Base-by-base conservation (phyloP, 176 grass and related monocot species). In the Metroxylon sagu region DNA sequence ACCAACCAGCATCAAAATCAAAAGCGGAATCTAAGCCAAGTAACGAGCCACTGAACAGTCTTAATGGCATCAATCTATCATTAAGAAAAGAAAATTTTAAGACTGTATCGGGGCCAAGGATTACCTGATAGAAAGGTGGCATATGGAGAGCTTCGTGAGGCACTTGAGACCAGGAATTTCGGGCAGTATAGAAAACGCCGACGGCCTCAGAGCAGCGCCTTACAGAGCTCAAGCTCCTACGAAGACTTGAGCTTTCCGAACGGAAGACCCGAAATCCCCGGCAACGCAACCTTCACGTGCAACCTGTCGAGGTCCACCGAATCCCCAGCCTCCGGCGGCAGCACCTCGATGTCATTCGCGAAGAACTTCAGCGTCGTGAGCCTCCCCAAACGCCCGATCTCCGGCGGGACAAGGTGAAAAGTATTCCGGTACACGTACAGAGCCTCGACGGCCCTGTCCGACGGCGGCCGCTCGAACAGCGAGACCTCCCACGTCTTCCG, bases 311-410 rank as follows among this genome's bases (percentile, higher is more conserved):
- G 84, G 49, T 77, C 76, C 68, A 85, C 78, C 56, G 88, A 72
- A 50, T 83, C 84, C 10, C 62, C 79, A 16, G 59, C 76, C 62
- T 97, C 93, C 53, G 81, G 66, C 3, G 87, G 84, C 50, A 97
- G 79, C 69, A 97, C 87, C 69, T 97, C 81, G 35, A 97, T 73
- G 52, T 92, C 93, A 76, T 97, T 97, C 53, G 81, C 78, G 68
- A 97, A 97, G 75, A 97, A 91, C 69, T 88, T 97, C 54, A 97
- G 80, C 23, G 84, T 72, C 74, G 83, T 91, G 16, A 97, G 81
- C 29, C 67, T 68, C 29, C 55, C 27, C 52, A 61, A 60, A 53
- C 68, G 74, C 16, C 78, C 87, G 29, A 97, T 61, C 10, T 71
- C 78, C 26, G 75, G 67, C 2, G 92, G 92, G 1, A 97, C 39